phyloP scores from a whole-genome alignment of 2,329 filamentous ascomycete species.

The Cladophialophora bantiana region DNA sequence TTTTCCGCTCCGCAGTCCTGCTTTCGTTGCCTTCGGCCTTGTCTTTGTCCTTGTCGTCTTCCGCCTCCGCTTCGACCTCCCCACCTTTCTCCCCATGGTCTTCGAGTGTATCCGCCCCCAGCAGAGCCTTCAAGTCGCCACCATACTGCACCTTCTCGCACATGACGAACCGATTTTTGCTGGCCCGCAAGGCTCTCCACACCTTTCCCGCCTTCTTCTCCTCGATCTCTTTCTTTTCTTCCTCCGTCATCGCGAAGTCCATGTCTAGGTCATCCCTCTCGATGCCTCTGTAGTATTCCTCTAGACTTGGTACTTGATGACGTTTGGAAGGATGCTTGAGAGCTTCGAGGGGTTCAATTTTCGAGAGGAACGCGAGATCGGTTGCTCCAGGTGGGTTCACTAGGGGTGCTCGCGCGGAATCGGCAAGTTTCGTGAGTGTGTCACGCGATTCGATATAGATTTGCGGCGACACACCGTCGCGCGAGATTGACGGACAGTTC shows the following conservation, averaged over 20 bases:
- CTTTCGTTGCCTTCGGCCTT: constrained; percentile 12
- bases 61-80: constrained; percentile 10
- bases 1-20: neutral
- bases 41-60: constrained; percentile 2
- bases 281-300: constrained; percentile 75
- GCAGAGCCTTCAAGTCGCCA: constrained; percentile 65
- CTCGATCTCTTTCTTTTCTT: constrained; percentile 64
- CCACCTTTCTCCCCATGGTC: constrained; percentile 20
- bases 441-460: constrained; percentile 74
- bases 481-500: constrained; percentile 85
- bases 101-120: constrained; percentile 23
- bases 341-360: constrained; percentile 71
- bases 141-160: constrained; percentile 91
- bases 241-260: constrained; percentile 74
- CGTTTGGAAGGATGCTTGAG: constrained; percentile 71
- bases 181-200: constrained; percentile 86
- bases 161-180: constrained; percentile 66
- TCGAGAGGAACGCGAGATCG: constrained; percentile 78
- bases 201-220: constrained; percentile 85
- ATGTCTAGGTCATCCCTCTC: constrained; percentile 84
- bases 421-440: constrained; percentile 69
- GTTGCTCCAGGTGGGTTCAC: constrained; percentile 74
- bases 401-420: constrained; percentile 71
- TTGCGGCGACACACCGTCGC: constrained; percentile 71
- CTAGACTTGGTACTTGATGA: constrained; percentile 72